These are phyloP conservation scores for Coemansia sp. DNA, from an alignment of 192 early-diverging fungal genomes.

Conservation along the genomic window DNA sequence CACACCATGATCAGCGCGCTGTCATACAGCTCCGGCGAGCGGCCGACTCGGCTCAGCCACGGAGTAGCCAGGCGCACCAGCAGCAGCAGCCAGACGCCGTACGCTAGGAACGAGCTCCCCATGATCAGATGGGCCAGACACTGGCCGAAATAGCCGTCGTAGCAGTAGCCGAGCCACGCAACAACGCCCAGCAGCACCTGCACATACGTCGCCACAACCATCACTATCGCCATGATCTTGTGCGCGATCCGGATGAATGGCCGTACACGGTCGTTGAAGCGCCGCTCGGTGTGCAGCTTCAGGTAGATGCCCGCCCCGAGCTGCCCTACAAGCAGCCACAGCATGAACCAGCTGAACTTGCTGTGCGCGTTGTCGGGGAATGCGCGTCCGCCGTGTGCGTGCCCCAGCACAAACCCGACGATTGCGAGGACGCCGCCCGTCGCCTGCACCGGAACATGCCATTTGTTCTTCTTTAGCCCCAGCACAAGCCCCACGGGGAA, in stretches of 20 bases:
- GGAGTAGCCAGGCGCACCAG: constrained; percentile 60
- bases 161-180: constrained; percentile 65
- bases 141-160: constrained; percentile 64
- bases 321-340: constrained; percentile 60
- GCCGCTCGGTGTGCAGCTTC: constrained; percentile 61
- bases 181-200: constrained; percentile 70
- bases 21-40: constrained; percentile 71
- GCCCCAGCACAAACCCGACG: constrained; percentile 63
- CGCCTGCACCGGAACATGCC: constrained; percentile 68
- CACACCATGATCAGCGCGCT: constrained; percentile 66
- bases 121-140: constrained; percentile 75
- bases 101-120: constrained; percentile 71
- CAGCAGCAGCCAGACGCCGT: constrained; percentile 64
- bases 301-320: constrained; percentile 61
- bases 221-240: constrained; percentile 55
- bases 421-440: constrained; percentile 51
- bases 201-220: constrained; percentile 63
- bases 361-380: constrained; percentile 69
- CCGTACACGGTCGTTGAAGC: constrained; percentile 58
- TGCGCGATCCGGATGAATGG: constrained; percentile 57
- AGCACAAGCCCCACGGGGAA: constrained; percentile 62
- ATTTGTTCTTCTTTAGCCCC: constrained; percentile 58
- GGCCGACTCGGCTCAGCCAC: constrained; percentile 60
- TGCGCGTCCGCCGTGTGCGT: constrained; percentile 63
- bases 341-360: constrained; percentile 63